Evolutionary conservation across 2,329 filamentous ascomycete genomes (phyloP).

Genomic region (Aspergillus pseudoterreus): DNA sequence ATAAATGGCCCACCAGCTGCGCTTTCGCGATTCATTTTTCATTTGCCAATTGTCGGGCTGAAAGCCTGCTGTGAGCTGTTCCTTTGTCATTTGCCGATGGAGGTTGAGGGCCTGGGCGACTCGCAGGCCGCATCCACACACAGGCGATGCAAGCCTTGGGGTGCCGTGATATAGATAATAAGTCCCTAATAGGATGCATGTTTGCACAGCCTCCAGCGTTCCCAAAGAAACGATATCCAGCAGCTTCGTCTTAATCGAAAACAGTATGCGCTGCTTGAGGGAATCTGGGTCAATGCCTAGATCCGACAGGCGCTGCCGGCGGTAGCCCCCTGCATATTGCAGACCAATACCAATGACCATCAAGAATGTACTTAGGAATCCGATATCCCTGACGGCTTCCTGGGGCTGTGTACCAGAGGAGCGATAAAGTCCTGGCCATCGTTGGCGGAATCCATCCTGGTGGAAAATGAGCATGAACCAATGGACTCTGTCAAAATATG

Average conservation of each 20-base stretch:
- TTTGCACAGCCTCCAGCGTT: constrained; percentile 31
- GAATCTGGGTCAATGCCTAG: constrained; percentile 1
- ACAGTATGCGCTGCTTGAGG: constrained; percentile 16
- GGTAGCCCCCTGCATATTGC: constrained; percentile 16
- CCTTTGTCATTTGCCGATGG: constrained; percentile 18
- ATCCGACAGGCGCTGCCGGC: constrained; percentile 3
- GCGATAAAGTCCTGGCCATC: constrained; percentile 17
- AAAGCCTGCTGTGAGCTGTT: background rate
- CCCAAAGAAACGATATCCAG: constrained; percentile 22
- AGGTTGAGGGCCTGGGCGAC: constrained; percentile 35
- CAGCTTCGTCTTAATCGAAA: constrained; percentile 9
- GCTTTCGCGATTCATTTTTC: constrained; percentile 27
- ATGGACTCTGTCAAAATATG: constrained; percentile 38
- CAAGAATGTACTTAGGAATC: constrained; percentile 19
- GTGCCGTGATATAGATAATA: constrained; percentile 37
- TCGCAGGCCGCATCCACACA: constrained; percentile 36
- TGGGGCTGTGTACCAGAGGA: background rate
- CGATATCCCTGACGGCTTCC: background rate
- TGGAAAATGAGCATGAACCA: constrained; percentile 41
- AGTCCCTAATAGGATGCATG: constrained; percentile 34
- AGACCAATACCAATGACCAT: constrained; percentile 22
- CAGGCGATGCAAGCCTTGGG: constrained; percentile 36
- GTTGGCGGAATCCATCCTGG: constrained; percentile 28
- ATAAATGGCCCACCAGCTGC: constrained; percentile 42
- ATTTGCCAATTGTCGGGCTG: background rate